Conservation (phyloP, 1,284 basidiomycete genomes). For the Neotropicomus parvogracilis region DNA sequence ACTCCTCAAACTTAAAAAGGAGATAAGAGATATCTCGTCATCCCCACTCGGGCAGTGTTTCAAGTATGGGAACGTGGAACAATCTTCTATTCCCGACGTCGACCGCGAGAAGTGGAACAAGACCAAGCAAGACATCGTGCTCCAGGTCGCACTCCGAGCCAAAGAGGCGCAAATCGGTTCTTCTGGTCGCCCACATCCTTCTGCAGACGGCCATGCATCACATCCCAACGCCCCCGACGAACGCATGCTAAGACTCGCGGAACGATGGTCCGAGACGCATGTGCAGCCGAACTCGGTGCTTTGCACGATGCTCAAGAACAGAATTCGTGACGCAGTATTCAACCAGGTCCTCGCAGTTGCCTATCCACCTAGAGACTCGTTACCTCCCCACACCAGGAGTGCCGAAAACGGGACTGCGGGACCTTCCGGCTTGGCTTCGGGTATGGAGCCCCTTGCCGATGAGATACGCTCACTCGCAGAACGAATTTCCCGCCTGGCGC, state of each 20-base stretch:
- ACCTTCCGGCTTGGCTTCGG: slow-evolving; percentile 40
- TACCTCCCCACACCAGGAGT: slow-evolving; percentile 28
- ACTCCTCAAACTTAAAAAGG: slow-evolving; percentile 62
- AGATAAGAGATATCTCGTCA: slow-evolving; percentile 74
- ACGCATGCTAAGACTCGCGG: slow-evolving; percentile 52
- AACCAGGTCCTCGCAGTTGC: slow-evolving; percentile 52
- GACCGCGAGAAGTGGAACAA: slow-evolving; percentile 46
- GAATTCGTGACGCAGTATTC: slow-evolving; percentile 63
- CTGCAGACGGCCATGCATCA: slow-evolving; percentile 11
- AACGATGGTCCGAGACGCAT: slow-evolving; percentile 62
- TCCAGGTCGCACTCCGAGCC: slow-evolving; percentile 66
- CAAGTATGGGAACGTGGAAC: slow-evolving; percentile 32
- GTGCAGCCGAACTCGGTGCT: slow-evolving; percentile 55
- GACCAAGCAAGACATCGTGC: slow-evolving; percentile 55
- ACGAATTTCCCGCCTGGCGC: slow-evolving; percentile 63
- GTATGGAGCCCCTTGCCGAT: slow-evolving; percentile 65
- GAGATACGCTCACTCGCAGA: slow-evolving; percentile 68
- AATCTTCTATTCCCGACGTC: slow-evolving; percentile 30
- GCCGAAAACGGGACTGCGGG: slow-evolving; percentile 10
- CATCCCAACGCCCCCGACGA: slow-evolving; percentile 44
- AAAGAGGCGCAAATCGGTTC: slow-evolving; percentile 38
- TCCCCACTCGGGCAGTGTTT: slow-evolving; percentile 56
- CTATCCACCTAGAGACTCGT: slow-evolving; percentile 42
- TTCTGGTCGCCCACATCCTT: slow-evolving; percentile 10
- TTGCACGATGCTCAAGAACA: slow-evolving; percentile 55